Base-by-base conservation (phyloP, 805 yeast genomes). In the Wickerhamiella australiensis region DNA sequence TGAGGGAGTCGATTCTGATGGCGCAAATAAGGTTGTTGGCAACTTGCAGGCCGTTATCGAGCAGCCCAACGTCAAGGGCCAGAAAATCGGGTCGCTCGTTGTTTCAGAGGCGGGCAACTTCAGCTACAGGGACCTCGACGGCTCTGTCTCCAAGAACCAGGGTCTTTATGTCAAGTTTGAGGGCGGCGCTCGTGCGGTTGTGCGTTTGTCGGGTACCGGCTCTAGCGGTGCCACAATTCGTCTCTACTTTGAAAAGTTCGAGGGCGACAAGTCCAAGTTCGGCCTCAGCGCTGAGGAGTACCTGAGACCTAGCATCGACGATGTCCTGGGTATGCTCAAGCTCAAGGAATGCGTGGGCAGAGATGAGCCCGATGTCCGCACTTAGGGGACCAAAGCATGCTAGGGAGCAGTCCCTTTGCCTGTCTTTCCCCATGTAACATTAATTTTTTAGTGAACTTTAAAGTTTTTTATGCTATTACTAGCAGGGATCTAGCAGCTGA, bases 191-290 rank as follows among this genome's bases (percentile, higher is more conserved):
- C 78, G 96, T 65, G 78, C 88, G 48, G 84, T 92, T 33, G 83
- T 86, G 49, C 81, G 98, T 67, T 73, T 92, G 56, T 86, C 96
- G 0, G 98, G 98, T 50, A 90, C 98, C 2, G 98, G 98, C 13
- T 87, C 96, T 1, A 81, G 95, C 1, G 98, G 98, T 45, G 97
- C 98, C 18, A 90, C 98, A 5, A 87, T 92, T 53, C 78, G 98
- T 66, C 73, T 90, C 57, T 90, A 90, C 68, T 69, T 90, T 62
- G 97, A 90, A 68, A 82, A 80, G 66, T 86, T 83, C 69, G 78
- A 84, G 22, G 58, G 65, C 43, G 92, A 85, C 61, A 59, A 66
- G 46, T 54, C 75, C 17, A 73, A 72, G 37, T 76, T 74, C 60
- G 60, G 59, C 5, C 55, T 65, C 56, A 65, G 71, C 43, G 90